These are phyloP conservation scores for Cephaloascus fragrans DNA, from an alignment of 805 yeast genomes.

Conservation along the genomic window DNA sequence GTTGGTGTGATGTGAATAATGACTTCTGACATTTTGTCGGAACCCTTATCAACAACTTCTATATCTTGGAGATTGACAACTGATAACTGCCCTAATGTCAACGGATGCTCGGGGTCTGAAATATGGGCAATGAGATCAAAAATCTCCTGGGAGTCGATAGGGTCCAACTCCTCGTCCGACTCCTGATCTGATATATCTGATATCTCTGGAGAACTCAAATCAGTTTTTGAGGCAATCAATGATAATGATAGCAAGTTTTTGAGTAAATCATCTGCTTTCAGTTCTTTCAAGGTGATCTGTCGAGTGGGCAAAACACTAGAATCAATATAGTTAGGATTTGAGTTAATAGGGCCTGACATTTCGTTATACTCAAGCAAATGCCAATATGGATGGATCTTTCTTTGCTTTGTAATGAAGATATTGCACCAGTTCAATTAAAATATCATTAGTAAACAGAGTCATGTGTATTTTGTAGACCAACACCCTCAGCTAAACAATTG, in stretches of 20 bases:
- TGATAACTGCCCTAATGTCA: constrained; percentile 87
- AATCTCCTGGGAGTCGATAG: constrained; percentile 82
- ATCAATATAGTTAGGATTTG: constrained; percentile 82
- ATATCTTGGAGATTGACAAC: constrained; percentile 86
- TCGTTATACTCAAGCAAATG: too few relatives aligned
- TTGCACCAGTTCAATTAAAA: too few relatives aligned
- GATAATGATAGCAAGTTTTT: constrained; percentile 25
- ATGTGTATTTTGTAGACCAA: too few relatives aligned
- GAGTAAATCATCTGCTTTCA: constrained; percentile 1
- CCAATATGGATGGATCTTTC: too few relatives aligned
- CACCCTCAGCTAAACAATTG: too few relatives aligned
- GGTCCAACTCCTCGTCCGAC: constrained; percentile 38
- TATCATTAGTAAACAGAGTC: too few relatives aligned
- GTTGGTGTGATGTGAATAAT: constrained; percentile 89
- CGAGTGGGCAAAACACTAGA: constrained; percentile 71
- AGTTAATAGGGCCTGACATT: constrained; percentile 85
- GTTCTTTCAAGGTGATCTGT: constrained; percentile 7
- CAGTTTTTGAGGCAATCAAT: constrained; percentile 4
- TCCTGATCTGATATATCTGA: constrained; percentile 9
- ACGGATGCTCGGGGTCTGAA: constrained; percentile 96
- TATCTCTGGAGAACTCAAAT: constrained; percentile 1
- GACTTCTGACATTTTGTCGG: constrained; percentile 60
- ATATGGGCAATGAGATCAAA: constrained; percentile 78
- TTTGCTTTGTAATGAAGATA: too few relatives aligned
- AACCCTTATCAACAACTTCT: constrained; percentile 49